Conservation (phyloP, 78 protist genomes). For the Polysphondylium violaceum region DNA sequence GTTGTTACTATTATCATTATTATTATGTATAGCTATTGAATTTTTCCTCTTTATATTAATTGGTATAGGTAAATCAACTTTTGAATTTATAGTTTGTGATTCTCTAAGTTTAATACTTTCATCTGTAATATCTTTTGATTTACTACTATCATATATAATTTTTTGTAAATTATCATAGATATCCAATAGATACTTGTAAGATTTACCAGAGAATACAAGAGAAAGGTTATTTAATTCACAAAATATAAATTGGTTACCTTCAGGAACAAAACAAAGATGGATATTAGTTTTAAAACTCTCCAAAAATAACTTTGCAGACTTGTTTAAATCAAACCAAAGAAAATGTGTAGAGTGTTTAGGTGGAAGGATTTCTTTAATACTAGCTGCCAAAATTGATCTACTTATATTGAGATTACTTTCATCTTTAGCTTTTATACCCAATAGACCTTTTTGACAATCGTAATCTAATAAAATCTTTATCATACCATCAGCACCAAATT, state of each 20-base stretch:
- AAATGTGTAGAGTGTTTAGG: conserved; percentile 11
- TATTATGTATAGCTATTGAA: not conserved
- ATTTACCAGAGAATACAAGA: conserved; percentile 51
- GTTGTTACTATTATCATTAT: not conserved
- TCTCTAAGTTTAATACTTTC: not conserved
- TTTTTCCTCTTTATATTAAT: not conserved
- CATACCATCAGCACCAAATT: conserved; percentile 43
- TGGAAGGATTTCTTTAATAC: not conserved
- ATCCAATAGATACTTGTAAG: conserved; percentile 45
- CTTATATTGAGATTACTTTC: not conserved
- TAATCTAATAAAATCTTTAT: conserved; percentile 28
- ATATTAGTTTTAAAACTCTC: conserved; percentile 39
- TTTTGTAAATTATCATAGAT: conserved; percentile 26
- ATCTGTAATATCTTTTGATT: conserved; percentile 23
- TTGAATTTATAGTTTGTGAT: not conserved
- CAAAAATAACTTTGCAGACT: conserved; percentile 21
- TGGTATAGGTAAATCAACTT: conserved; percentile 34
- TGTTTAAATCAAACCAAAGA: conserved; percentile 25
- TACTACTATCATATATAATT: conserved; percentile 5
- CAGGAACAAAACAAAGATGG: conserved; percentile 37
- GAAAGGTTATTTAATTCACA: conserved; percentile 43
- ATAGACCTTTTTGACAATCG: conserved; percentile 23
- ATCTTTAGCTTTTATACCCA: not conserved
- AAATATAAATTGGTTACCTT: conserved; percentile 75
- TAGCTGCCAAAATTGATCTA: not conserved